Evolutionary conservation across 108 stramenopile species (phyloP), one percentile per base, ranked within the genome.

Genomic region (Pseudonitzschia multiseries): DNA sequence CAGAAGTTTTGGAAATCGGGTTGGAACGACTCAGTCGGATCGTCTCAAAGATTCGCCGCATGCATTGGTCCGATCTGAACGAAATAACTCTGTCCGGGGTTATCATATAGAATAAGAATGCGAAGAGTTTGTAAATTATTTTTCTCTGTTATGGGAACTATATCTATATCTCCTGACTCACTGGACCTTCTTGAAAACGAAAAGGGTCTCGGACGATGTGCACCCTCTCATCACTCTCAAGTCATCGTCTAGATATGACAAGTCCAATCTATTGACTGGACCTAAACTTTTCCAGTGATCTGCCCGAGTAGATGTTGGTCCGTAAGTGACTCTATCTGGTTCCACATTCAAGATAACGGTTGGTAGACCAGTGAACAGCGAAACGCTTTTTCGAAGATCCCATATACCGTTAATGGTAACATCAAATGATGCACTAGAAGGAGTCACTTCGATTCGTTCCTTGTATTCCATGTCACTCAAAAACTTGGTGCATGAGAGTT

Each of bases 261-360:
- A 43, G 62, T 91, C 87, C 56, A 94, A 73, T 77, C 89, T 69
- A 68, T 94, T 94, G 69, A 83, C 78, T 4, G 90, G 87, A 43
- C 93, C 90, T 14, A 94, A 69, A 44, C 80, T 83, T 75, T 94
- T 94, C 93, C 93, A 94, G 70, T 94, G 93, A 68, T 94, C 93
- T 14, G 87, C 93, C 62, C 83, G 83, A 26, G 89, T 89, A 21
- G 79, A 81, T 62, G 84, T 86, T 15, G 83, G 84, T n/a, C 88
- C 90, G 66, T 92, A 91, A 0, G 54, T 82, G 13, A 94, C 93
- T 22, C 79, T 74, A 40, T 90, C 86, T 0, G 93, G 93, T 42
- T 81, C 89, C 14, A 94, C 79, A 36, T 80, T 73, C 20, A 94
- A 41, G 0, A 88, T 73, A 69, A 87, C 83, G 24, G 86, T 83